Evolutionary conservation across 495 filamentous ascomycete species (phyloP), one percentile per base, ranked within the genome.

Genomic region (Hyaloscypha variabilis): DNA sequence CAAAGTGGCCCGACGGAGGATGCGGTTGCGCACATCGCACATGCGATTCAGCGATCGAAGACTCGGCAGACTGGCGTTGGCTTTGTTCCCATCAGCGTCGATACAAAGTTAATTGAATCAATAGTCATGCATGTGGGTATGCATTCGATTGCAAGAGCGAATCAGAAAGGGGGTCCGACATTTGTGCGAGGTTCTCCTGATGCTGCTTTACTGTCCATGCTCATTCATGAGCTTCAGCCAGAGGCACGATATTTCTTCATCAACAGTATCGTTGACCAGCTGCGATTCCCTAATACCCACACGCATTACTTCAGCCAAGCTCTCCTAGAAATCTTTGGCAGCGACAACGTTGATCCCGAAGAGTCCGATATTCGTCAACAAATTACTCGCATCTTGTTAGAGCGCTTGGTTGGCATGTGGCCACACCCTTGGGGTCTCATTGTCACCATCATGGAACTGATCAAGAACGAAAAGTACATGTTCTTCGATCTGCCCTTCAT

Each of bases 381-480:
- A 75, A 91, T 98, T 67, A 91, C 91, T 51, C 87, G 93, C 26
- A 87, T 97, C 51, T 77, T 98, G 51, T 76, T 97, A 6, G 95
- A 99, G 80, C 84, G 95, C 46, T 77, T 97, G 56, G 87, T 94
- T 58, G 92, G 93, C 21, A 92, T 91, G 75, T 92, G 94, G 74
- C 95, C 95, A 31, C 96, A 98, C 74, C 94, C 95, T 17, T 99
- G 95, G 95, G 95, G 95, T 19, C 77, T 98, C 49, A 91, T 97
- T 75, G 89, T 96, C 63, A 96, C 93, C 24, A 83, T 96, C 56
- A 78, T 96, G 52, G 96, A 98, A 78, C 81, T 99, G 53, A 81
- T 96, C 62, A 95, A 97, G 79, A 97, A 96, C 72, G 87, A 89
- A 51, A 90, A 85, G 70, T 93, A 92, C 71, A 84, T 87, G 69